phyloP scores from a whole-genome alignment of 176 grass and related monocot species.

The Guadua angustifolia region DNA sequence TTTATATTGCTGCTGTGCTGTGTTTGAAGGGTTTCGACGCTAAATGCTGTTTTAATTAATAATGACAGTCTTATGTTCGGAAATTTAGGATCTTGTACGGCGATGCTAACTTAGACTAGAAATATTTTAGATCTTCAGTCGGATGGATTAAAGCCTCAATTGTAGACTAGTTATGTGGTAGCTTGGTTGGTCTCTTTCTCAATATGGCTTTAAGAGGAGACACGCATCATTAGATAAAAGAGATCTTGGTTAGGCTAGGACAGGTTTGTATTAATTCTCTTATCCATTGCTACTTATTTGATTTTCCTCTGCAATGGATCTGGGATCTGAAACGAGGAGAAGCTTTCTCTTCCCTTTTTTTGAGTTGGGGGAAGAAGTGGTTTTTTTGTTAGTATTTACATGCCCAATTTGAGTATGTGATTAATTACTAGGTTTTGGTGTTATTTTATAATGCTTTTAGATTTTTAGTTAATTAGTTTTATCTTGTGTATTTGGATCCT shows the following conservation, averaged over 20 bases:
- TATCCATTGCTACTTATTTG: background rate
- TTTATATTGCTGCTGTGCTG: slow-evolving; percentile 20
- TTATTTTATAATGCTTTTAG: no score
- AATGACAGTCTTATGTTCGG: background rate
- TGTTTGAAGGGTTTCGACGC: background rate
- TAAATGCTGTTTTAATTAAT: background rate
- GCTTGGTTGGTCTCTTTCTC: background rate
- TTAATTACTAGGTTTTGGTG: background rate
- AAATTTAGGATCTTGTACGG: background rate
- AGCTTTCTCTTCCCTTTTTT: background rate
- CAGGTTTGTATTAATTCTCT: slow-evolving; percentile 5
- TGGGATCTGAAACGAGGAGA: background rate
- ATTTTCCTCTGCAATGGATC: background rate
- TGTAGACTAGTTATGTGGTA: background rate
- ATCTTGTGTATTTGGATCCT: background rate
- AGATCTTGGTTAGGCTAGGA: background rate
- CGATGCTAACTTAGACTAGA: background rate
- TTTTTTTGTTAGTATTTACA: background rate
- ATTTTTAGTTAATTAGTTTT: background rate
- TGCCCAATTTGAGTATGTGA: background rate
- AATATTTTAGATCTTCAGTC: background rate
- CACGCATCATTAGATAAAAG: background rate
- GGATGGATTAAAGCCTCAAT: background rate
- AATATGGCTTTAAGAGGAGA: no score
- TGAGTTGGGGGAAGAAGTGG: background rate